Evolutionary conservation across 257 asterid genomes (phyloP).

Genomic region (Solanum chmielewskii): DNA sequence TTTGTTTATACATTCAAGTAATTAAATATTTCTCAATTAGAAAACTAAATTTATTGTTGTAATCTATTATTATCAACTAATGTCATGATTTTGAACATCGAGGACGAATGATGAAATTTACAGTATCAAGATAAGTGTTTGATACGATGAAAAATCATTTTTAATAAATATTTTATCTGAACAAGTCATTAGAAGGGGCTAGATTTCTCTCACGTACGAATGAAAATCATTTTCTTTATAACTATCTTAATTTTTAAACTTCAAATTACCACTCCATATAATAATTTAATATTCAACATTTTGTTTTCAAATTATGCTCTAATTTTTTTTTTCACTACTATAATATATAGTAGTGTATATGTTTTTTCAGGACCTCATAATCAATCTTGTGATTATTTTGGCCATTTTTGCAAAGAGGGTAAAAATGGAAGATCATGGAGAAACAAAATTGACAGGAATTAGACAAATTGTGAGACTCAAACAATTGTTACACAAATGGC

Average conservation of each 20-base stretch:
- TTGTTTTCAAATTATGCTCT: background rate
- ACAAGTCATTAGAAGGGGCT: background rate
- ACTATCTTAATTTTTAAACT: background rate
- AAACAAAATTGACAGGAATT: conserved; percentile 52
- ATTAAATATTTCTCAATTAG: background rate
- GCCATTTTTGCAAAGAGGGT: background rate
- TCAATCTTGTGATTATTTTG: background rate
- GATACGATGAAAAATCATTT: background rate
- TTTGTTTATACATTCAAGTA: background rate
- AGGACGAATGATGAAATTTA: background rate
- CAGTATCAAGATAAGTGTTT: too few species aligned
- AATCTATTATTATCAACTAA: background rate
- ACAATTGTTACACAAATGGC: conserved; percentile 60
- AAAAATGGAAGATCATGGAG: conserved; percentile 42
- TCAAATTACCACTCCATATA: background rate
- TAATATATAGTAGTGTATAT: background rate
- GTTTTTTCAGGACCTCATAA: background rate
- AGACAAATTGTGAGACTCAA: conserved; percentile 65
- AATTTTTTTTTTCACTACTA: background rate
- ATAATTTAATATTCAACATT: background rate
- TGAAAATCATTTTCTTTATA: background rate
- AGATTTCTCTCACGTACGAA: background rate
- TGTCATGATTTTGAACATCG: background rate
- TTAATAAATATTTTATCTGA: background rate
- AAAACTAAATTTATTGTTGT: background rate